phyloP scores from a whole-genome alignment of 169 alveolate species.

The Theileria equi region DNA sequence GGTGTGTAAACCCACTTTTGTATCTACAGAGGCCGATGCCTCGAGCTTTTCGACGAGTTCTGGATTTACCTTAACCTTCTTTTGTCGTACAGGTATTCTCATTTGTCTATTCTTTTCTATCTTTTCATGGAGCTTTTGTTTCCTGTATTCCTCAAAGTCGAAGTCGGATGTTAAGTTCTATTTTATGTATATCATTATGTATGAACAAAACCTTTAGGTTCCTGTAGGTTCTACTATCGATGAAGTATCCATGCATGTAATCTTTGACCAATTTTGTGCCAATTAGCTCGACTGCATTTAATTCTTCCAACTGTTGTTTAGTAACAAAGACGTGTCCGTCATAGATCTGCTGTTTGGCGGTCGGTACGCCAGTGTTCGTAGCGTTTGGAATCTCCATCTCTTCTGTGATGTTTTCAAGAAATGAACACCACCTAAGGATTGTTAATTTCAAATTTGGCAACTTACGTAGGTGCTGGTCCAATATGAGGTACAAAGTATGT shows the following conservation, averaged over 20 bases:
- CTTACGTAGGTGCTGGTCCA: slow-evolving; percentile 93
- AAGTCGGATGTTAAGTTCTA: slow-evolving; percentile 44
- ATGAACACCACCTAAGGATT: slow-evolving; percentile 87
- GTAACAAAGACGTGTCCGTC: slow-evolving; percentile 94
- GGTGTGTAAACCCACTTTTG: slow-evolving; percentile 3
- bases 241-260: slow-evolving; percentile 93
- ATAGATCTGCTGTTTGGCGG: slow-evolving; percentile 51
- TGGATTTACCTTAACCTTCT: slow-evolving; percentile 51
- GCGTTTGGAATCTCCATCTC: slow-evolving; percentile 88
- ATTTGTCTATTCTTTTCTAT: slow-evolving; percentile 58
- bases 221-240: slow-evolving; percentile 23
- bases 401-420: slow-evolving; percentile 93
- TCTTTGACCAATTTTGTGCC: slow-evolving; percentile 92
- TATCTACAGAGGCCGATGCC: slow-evolving; percentile 13
- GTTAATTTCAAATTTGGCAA: background rate
- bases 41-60: slow-evolving; percentile 48
- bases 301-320: slow-evolving; percentile 87
- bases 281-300: slow-evolving; percentile 86
- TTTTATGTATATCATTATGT: background rate
- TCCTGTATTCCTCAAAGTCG: slow-evolving; percentile 50
- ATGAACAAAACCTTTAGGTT: slow-evolving; percentile 32
- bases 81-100: slow-evolving; percentile 55
- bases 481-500: slow-evolving; percentile 89
- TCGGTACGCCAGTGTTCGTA: slow-evolving; percentile 59
- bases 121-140: slow-evolving; percentile 55